Evolutionary conservation across 2,329 filamentous ascomycete species (phyloP).

Genomic region (Aspergillus glaucus): DNA sequence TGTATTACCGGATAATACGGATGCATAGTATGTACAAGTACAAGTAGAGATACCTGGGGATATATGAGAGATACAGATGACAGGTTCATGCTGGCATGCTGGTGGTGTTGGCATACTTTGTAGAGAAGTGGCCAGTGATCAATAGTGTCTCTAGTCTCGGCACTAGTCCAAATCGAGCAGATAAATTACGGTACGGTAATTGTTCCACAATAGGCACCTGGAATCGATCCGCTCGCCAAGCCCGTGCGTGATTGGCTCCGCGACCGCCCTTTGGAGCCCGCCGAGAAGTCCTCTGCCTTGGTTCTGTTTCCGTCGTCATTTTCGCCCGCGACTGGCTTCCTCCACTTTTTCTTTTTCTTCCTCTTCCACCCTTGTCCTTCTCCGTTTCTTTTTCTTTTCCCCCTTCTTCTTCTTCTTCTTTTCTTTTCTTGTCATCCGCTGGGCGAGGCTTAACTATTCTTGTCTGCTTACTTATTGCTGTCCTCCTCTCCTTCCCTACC

Average conservation of each 20-base stretch:
- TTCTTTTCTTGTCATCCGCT: background rate
- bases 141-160: background rate
- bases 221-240: constrained; percentile 10
- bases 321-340: constrained; percentile 7
- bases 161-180: no score
- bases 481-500: constrained; percentile 3
- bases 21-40: background rate
- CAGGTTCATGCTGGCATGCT: background rate
- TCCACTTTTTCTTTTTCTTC: constrained; percentile 9
- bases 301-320: constrained; percentile 5
- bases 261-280: constrained; percentile 3
- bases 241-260: constrained; percentile 8
- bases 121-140: background rate
- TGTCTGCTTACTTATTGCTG: constrained; percentile 7
- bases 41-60: background rate
- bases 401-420: constrained; percentile 4
- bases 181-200: no score
- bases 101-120: no score
- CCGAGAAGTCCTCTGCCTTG: constrained; percentile 1
- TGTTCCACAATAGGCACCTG: background rate
- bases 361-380: constrained; percentile 10
- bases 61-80: background rate
- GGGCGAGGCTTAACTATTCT: constrained; percentile 5
- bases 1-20: background rate
- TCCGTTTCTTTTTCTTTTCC: constrained; percentile 1